Evolutionary conservation across 768 basidiomycete species (phyloP), one percentile per base, ranked within the genome.

Genomic region (Brasilioporus rufonigricans): DNA sequence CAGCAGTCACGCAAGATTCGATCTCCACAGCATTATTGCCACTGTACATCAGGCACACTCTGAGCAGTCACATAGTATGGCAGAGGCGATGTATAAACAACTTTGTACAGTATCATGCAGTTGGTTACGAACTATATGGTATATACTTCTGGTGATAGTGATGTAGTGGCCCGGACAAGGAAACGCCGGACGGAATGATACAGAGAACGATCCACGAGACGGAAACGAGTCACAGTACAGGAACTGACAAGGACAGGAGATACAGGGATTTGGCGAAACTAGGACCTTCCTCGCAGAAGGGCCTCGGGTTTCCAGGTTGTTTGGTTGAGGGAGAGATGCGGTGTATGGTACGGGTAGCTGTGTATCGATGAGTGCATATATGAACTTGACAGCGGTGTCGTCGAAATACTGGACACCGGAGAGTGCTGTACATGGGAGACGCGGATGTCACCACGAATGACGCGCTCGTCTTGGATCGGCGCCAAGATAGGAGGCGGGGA

Each of bases 401-500:
- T 24, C 59, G 70, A 53, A 64, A 73, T 49, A 68, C 73, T 54
- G 70, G 71, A 54, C 18, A 63, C 50, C 2, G 66, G 65, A 12
- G 71, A 65, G 50, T 67, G 69, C 48, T 70, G 69, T 58, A 65
- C 59, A 31, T 70, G 68, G 0, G 71, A 66, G 10, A 70, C 43
- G 4, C 67, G 60, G 18, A 68, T 61, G 39, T 67, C 67, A 8
- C 67, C 71, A 44, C 72, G 63, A 33, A 70, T 63, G 27, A 72
- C 67, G 10, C 67, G 62, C 51, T 72, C 65, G 19, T 72, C 69
- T 46, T 84, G 83, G 36, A 84, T 82, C 3, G 83, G 83, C 21
- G 83, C 82, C 29, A 85, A 69, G 8, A 72, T 75, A 0, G 81
- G 82, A 27, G 83, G 82, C 0, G 83, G 82, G 0, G 80, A 81